phyloP scores from a whole-genome alignment of 805 yeast genomes.

The Hyphopichia homilentoma region DNA sequence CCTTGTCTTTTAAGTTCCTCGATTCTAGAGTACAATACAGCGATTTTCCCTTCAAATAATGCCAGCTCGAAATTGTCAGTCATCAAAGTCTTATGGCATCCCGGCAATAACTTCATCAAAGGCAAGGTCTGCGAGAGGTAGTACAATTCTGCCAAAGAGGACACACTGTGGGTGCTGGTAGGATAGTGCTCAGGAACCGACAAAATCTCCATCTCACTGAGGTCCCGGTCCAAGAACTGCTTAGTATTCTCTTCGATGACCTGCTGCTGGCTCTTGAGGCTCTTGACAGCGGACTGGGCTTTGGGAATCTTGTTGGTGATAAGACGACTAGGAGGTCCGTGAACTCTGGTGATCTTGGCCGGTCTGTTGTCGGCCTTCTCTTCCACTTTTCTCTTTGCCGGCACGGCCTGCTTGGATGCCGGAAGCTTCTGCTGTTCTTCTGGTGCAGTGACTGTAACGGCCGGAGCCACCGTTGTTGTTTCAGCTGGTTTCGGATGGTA shows the following conservation, averaged over 20 bases:
- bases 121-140: conserved; percentile 89
- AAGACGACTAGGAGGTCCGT: conserved; percentile 1
- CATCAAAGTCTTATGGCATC: conserved; percentile 81
- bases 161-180: conserved; percentile 33
- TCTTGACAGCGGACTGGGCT: conserved; percentile 8
- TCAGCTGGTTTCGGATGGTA: no score
- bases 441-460: neutral
- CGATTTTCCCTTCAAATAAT: conserved; percentile 83
- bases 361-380: no score
- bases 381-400: conserved; percentile 1
- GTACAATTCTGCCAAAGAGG: conserved; percentile 79
- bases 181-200: conserved; percentile 42
- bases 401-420: neutral
- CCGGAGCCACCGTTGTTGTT: no score
- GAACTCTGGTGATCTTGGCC: no score
- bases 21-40: conserved; percentile 84
- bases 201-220: conserved; percentile 33
- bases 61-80: conserved; percentile 85
- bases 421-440: neutral
- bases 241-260: conserved; percentile 18
- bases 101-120: conserved; percentile 70
- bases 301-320: conserved; percentile 3
- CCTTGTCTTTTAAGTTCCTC: conserved; percentile 86
- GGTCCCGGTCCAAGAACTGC: conserved; percentile 17
- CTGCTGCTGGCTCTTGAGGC: conserved; percentile 17